Conservation (phyloP, 2,329 filamentous ascomycete species). For the Botryotinia globosa region DNA sequence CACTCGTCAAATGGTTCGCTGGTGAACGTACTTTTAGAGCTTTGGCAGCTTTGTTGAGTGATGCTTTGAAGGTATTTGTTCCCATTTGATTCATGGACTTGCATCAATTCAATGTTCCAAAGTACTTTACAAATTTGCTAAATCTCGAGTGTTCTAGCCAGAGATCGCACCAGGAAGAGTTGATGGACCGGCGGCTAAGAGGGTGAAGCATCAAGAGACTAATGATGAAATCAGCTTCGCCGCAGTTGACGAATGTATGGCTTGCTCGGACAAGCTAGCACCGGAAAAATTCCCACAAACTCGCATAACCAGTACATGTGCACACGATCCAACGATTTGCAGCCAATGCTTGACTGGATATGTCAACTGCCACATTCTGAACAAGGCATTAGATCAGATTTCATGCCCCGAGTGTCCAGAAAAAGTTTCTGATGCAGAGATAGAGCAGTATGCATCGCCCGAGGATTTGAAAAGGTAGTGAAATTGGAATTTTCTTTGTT, state of each 20-base stretch:
- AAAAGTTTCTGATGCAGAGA: constrained; percentile 5
- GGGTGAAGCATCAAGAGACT: neutral
- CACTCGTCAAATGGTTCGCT: neutral
- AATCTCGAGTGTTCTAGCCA: neutral
- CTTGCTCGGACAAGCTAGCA: neutral
- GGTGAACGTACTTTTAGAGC: neutral
- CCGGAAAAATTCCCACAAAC: neutral
- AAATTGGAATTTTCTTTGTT: too few species aligned
- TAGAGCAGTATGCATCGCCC: constrained; percentile 6
- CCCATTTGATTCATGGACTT: too few species aligned
- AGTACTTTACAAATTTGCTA: neutral
- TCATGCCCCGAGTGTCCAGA: neutral
- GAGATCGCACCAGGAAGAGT: neutral
- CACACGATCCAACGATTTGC: constrained; percentile 4
- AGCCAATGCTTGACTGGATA: neutral
- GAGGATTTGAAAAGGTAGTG: neutral
- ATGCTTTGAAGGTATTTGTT: neutral
- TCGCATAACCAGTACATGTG: constrained; percentile 2
- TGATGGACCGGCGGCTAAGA: neutral
- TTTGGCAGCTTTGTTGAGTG: neutral
- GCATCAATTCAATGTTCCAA: too few species aligned
- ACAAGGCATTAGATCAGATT: neutral
- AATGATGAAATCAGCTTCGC: neutral
- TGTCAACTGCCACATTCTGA: neutral
- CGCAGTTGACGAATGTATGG: neutral